Evolutionary conservation across 345 rosid genomes (phyloP).

Genomic region (Linum tenue): DNA sequence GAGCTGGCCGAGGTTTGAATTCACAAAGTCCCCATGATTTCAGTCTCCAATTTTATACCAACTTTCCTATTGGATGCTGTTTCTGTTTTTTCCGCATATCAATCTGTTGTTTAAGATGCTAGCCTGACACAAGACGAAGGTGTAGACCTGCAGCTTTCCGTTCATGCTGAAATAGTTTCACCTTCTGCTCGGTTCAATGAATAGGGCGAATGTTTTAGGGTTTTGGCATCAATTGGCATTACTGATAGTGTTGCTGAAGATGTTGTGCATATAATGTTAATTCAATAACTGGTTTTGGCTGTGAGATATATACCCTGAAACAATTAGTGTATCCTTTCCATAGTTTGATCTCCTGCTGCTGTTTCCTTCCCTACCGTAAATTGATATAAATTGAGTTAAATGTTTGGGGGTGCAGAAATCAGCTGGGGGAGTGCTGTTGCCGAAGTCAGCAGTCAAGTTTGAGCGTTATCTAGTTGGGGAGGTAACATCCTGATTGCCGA

Average conservation of each 20-base stretch:
- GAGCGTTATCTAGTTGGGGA: constrained; percentile 80
- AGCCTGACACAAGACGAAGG: background rate
- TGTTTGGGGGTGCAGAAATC: constrained; percentile 47
- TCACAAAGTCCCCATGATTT: background rate
- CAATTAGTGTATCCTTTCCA: background rate
- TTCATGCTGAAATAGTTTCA: too few species aligned
- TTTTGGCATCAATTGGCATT: background rate
- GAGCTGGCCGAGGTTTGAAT: constrained; percentile 56
- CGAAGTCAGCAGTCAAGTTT: constrained; percentile 85
- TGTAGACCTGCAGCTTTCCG: too few species aligned
- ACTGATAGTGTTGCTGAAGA: background rate
- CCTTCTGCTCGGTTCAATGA: too few species aligned
- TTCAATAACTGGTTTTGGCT: background rate
- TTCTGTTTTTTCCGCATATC: background rate
- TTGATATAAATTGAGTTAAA: background rate
- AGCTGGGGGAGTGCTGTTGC: constrained; percentile 78
- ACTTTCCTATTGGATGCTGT: background rate
- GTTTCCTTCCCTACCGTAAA: background rate
- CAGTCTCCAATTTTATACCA: background rate
- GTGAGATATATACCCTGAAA: background rate
- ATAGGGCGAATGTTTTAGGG: background rate
- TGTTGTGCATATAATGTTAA: background rate
- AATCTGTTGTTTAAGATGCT: background rate
- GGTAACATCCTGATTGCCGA: constrained; percentile 28
- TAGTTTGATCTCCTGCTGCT: background rate